Base-by-base conservation (phyloP, 1,284 basidiomycete species). In the Peniophora sp. region DNA sequence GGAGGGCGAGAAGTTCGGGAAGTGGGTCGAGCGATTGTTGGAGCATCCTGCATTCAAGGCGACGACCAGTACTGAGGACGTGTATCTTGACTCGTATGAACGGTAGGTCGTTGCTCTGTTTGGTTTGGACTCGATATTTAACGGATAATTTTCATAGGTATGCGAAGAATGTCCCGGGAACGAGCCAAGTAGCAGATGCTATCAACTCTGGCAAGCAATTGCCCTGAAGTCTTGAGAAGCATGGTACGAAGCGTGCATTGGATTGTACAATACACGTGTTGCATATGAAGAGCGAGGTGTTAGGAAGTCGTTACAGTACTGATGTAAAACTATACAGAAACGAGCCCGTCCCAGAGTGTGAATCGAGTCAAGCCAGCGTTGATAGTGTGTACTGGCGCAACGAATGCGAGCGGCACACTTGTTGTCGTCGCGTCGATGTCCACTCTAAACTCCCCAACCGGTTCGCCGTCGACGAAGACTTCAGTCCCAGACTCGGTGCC, bases 21-120 rank as follows among this genome's bases (percentile, higher is more conserved):
- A 65, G 2, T 90, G 82, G 74, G 53, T 81, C 22, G 59, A 71
- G 2, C 69, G 81, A 17, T 60, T 89, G 19, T 73, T 86, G 44
- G 66, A 65, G 1, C 77, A 90, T 57, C 83, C 82, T 0, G 72
- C 75, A 2, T 85, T 91, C 68, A 78, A 75, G 60, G 67, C 69
- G 11, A 91, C 89, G 0, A 85, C 83, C 59, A 87, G 83, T 61
- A 79, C 78, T 0, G 81, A 88, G 23, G 66, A 84, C 24, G 65
- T 90, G 43, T 92, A 91, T 58, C 58, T 90, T 9, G 86, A 90
- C 56, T 85, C 82, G 54, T 91, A 91, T 57, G 85, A 88, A 59
- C 70, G 84, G 83, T 79, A 45, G 49, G 71, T 32, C 12, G 27
- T 32, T 11, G 9, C 1, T 34, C 6, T 25, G 39, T 27, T 53